These are phyloP conservation scores for Penicillium macrosclerotiorum DNA, from an alignment of 495 filamentous ascomycete genomes.

Conservation along the genomic window DNA sequence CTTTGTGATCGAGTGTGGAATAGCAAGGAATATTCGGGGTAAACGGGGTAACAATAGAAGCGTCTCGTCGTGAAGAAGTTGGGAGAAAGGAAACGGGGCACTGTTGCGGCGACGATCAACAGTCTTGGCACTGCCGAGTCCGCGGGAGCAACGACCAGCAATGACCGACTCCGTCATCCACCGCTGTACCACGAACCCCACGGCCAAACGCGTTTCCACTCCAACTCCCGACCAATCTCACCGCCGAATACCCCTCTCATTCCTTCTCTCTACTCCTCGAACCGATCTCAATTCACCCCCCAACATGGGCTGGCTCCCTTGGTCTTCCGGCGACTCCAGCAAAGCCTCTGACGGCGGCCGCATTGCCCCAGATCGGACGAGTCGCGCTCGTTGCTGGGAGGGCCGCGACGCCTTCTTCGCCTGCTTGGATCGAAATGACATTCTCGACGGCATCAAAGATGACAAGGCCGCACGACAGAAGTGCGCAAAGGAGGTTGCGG, in stretches of 20 bases:
- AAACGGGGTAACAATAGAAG: not conserved
- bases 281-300: not conserved
- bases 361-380: conserved; percentile 72
- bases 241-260: not conserved
- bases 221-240: not conserved
- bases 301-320: conserved; percentile 50
- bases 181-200: not conserved
- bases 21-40: not conserved
- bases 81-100: conserved; percentile 6
- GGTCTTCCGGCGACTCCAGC: conserved; percentile 39
- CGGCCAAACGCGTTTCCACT: not conserved
- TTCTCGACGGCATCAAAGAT: conserved; percentile 80
- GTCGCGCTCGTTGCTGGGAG: conserved; percentile 81
- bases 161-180: not conserved
- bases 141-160: conserved; percentile 18
- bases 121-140: conserved; percentile 24
- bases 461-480: conserved; percentile 59
- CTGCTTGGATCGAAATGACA: conserved; percentile 77
- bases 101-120: conserved; percentile 19
- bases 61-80: not conserved
- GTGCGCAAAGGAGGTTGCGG: conserved; percentile 63
- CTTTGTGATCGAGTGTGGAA: not conserved
- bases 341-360: conserved; percentile 59
- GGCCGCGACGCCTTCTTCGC: conserved; percentile 81
- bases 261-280: not conserved